Base-by-base conservation (phyloP, 345 rosid species). In the Brassica rapa region DNA sequence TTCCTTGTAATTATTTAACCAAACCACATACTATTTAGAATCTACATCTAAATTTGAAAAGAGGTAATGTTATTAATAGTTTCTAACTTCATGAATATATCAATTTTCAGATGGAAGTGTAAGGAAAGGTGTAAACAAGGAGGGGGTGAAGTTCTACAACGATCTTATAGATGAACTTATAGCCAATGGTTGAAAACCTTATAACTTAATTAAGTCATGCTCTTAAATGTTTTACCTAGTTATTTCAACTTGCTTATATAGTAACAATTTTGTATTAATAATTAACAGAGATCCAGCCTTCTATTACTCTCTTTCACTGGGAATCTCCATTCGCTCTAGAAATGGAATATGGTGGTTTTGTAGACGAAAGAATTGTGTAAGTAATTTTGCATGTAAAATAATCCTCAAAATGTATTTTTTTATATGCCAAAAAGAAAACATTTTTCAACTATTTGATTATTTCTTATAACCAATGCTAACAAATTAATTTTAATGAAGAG, bases 101-200 rank as follows among this genome's bases (percentile, higher is more conserved):
- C 6, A 37, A 55, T 6, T 57, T 74, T 53, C 80, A 82, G 87
- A 73, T 67, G 89, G 87, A 37, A 83, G 12, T 14, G 2, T 41
- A 29, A 23, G 76, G 3, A 41, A 33, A 8, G 87, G 87, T 14
- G 68, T 83, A 37, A 86, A 84, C 79, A 16, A 32, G 15, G 24
- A 14, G 4, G 87, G 89, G 1, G 70, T 84, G 62, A 9, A 78
- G 37, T 84, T 81, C 74, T 86, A 86, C 84, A 79, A 79, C 39
- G 77, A 81, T 56, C 82, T 79, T 39, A 86, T 84, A n/a, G 4
- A 86, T 19, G 81, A 77, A 68, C 87, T 86, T 41, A n/a, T 79
- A 21, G 73, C 37, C 23, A 78, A 84, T 59, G 87, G 88, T 83
- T 7, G 49, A 33, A 33, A 37, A 61, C 61, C 43, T 71, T 70